Evolutionary conservation across 192 early-diverging fungal genomes (phyloP).

Genomic region (Dimargaris cristalligena): DNA sequence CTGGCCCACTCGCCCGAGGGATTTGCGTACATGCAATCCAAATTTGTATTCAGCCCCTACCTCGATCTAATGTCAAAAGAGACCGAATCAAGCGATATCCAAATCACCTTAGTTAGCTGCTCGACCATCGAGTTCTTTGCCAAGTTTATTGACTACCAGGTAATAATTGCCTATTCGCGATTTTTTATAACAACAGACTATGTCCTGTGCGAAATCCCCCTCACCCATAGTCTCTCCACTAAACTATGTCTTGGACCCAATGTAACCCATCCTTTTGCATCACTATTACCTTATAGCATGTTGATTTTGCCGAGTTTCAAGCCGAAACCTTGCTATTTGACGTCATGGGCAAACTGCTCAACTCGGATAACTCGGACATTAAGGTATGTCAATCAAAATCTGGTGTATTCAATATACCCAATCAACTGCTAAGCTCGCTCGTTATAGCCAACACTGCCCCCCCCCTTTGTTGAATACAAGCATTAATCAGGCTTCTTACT

Average conservation of each 20-base stretch:
- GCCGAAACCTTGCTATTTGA: background rate
- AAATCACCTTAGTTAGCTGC: background rate
- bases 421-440: no score
- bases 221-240: no score
- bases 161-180: background rate
- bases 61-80: background rate
- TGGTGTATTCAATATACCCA: no score
- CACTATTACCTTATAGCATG: no score
- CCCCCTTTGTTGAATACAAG: no score
- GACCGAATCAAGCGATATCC: background rate
- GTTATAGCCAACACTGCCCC: no score
- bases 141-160: background rate
- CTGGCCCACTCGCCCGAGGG: background rate
- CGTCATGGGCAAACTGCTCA: background rate
- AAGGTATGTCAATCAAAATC: no score
- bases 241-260: no score
- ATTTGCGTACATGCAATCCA: background rate
- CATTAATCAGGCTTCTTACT: no score
- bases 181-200: no score
- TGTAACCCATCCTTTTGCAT: no score
- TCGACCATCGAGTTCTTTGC: conserved; percentile 1
- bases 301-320: background rate
- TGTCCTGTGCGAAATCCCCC: no score
- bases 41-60: background rate
- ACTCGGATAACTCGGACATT: background rate